These are phyloP conservation scores for Pilaira anomala DNA, from an alignment of 192 early-diverging fungal species.

Conservation along the genomic window DNA sequence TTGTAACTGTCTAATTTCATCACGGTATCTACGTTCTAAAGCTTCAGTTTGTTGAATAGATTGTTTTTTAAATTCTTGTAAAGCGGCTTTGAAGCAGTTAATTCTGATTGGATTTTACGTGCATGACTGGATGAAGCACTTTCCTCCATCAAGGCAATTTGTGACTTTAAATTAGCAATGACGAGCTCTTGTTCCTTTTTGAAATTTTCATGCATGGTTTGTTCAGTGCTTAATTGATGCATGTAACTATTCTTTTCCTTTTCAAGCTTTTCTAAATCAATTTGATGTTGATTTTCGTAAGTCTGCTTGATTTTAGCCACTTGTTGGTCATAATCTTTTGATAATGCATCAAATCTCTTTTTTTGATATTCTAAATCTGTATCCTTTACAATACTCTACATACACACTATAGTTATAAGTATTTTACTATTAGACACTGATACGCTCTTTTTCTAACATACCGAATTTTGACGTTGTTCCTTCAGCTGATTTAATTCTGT, in stretches of 20 bases:
- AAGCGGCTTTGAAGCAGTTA: neutral
- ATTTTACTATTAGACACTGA: neutral
- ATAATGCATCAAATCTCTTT: neutral
- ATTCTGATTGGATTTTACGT: conserved; percentile 6
- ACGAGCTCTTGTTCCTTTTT: neutral
- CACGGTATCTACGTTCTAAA: conserved; percentile 25
- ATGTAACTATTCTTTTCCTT: neutral
- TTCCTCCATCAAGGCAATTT: neutral
- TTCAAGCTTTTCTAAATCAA: neutral
- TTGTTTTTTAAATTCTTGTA: conserved; percentile 13
- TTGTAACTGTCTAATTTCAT: conserved; percentile 28
- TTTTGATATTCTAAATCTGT: neutral
- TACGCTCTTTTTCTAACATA: neutral
- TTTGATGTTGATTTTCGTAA: neutral
- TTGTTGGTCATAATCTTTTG: conserved; percentile 4
- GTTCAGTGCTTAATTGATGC: too few species aligned
- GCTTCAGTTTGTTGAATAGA: conserved; percentile 8
- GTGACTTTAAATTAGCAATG: neutral
- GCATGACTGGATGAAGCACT: neutral
- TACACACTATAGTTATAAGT: neutral
- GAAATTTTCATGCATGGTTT: neutral
- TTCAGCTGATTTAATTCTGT: too few species aligned
- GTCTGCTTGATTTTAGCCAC: neutral
- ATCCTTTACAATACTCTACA: too few species aligned
- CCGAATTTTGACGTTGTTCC: too few species aligned